A percentile compares a stretch with the other conserved stretches of the same genome.
These are phyloP conservation scores for Camellia lanceoleosa DNA, from an alignment of 148 eudicot genomes.

Conservation along the genomic window DNA sequence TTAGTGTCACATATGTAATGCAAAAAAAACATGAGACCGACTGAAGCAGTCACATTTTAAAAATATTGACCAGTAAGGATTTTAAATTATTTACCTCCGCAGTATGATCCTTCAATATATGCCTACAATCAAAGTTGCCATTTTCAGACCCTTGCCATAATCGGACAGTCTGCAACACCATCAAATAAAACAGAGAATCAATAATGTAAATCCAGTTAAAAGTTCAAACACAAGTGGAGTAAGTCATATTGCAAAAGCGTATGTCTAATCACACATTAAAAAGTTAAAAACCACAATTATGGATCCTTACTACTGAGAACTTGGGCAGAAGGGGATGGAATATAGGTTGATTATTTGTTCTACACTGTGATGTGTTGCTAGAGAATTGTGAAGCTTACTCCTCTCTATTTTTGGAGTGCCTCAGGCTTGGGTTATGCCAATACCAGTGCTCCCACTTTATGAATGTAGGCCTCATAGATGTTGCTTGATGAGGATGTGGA, in stretches of 20 bases:
- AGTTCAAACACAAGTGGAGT: conserved; percentile 2
- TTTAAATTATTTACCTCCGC: conserved; percentile 59
- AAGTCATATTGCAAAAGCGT: not conserved
- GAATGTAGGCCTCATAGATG: not conserved
- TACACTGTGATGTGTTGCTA: no score
- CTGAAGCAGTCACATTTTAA: not conserved
- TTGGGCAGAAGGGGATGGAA: not conserved
- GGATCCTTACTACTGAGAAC: not conserved
- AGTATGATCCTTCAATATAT: conserved; percentile 76
- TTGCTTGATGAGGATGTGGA: not conserved
- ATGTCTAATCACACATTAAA: not conserved
- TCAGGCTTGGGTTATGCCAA: not conserved
- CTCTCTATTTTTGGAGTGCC: no score
- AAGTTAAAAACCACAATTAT: not conserved
- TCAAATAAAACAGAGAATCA: conserved; percentile 15
- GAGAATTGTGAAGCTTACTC: no score
- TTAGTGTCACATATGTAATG: not conserved
- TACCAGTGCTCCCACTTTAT: not conserved
- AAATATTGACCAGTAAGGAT: conserved; percentile 7
- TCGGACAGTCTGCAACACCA: conserved; percentile 71
- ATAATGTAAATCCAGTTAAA: conserved; percentile 8
- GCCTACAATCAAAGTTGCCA: conserved; percentile 70
- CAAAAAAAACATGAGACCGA: not conserved
- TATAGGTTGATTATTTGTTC: not conserved
- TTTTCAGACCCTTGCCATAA: conserved; percentile 76